Evolutionary conservation across 345 rosid genomes (phyloP).

Genomic region (Populus deltoides): DNA sequence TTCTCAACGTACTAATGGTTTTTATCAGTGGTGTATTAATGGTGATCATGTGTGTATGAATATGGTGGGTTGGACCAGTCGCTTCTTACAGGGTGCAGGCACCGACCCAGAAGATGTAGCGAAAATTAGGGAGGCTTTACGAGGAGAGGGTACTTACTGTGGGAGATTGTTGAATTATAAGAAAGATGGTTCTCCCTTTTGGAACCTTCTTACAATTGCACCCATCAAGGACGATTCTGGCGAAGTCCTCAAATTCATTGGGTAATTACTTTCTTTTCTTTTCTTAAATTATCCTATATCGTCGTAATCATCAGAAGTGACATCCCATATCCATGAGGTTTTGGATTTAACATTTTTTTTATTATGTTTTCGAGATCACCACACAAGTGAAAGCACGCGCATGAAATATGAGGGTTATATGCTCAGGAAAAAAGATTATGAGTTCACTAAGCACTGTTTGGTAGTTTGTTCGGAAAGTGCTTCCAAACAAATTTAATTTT

Average conservation of each 20-base stretch:
- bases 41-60: too few species aligned
- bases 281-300: not conserved
- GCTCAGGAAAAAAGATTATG: too few species aligned
- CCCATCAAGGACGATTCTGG: conserved; percentile 93
- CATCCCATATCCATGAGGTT: too few species aligned
- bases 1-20: too few species aligned
- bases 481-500: too few species aligned
- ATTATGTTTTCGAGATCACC: not conserved
- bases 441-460: too few species aligned
- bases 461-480: too few species aligned
- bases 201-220: conserved; percentile 92
- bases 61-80: conserved; percentile 37
- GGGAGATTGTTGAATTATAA: conserved; percentile 89
- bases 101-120: conserved; percentile 87
- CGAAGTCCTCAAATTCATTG: conserved; percentile 81
- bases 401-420: too few species aligned
- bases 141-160: conserved; percentile 61
- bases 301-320: too few species aligned
- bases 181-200: conserved; percentile 89
- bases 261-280: conserved; percentile 43
- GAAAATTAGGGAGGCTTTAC: conserved; percentile 68
- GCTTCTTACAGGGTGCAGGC: conserved; percentile 85
- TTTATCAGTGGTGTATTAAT: too few species aligned
- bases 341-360: too few species aligned
- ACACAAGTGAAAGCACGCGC: not conserved